A percentile compares a stretch with the other conserved stretches of the same genome.
Evolutionary conservation across 1,284 basidiomycete genomes (phyloP).

Genomic region (Leccinum pachyderme): DNA sequence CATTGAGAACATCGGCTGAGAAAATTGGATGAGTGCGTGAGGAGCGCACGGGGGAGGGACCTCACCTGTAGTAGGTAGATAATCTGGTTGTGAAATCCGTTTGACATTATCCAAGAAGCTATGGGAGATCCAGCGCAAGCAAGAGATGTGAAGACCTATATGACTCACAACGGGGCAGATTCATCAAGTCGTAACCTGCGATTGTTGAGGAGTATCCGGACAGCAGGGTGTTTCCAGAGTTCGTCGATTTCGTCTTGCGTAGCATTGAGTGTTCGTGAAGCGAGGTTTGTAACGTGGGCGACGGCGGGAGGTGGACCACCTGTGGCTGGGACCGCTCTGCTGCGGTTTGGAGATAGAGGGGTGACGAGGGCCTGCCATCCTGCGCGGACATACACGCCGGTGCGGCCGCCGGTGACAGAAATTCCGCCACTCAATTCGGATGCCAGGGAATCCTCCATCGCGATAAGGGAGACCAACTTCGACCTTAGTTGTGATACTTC

Average conservation of each 20-base stretch:
- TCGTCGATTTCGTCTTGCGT: constrained; percentile 51
- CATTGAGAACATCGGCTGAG: constrained; percentile 73
- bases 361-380: constrained; percentile 65
- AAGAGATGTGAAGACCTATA: background rate
- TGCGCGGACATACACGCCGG: constrained; percentile 62
- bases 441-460: constrained; percentile 65
- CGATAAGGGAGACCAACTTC: constrained; percentile 60
- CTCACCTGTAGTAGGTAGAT: constrained; percentile 64
- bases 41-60: constrained; percentile 1
- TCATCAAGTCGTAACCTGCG: constrained; percentile 70
- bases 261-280: constrained; percentile 51
- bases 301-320: constrained; percentile 37
- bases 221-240: constrained; percentile 68
- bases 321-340: constrained; percentile 39
- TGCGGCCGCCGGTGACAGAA: constrained; percentile 53
- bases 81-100: constrained; percentile 65
- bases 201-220: constrained; percentile 51
- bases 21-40: constrained; percentile 2
- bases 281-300: constrained; percentile 47
- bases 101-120: constrained; percentile 69
- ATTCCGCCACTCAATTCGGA: constrained; percentile 66
- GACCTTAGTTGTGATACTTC: constrained; percentile 54
- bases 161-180: constrained; percentile 67
- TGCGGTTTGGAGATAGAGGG: constrained; percentile 40
- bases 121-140: constrained; percentile 9